Base-by-base conservation (phyloP, 441 rosid genomes). In the Populus trichocarpa region DNA sequence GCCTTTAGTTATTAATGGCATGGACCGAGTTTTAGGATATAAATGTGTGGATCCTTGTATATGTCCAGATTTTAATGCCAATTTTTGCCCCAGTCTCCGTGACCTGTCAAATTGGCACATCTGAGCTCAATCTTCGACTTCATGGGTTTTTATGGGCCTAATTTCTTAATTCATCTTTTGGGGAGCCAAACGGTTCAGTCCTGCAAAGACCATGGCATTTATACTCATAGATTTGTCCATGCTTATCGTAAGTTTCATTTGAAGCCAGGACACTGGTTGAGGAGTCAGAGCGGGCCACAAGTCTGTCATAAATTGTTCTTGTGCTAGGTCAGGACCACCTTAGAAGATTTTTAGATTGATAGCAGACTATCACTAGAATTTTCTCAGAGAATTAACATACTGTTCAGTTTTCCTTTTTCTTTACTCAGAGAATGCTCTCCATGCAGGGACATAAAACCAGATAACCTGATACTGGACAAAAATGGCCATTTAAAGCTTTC, bases 401-500 rank as follows among this genome's bases (percentile, higher is more conserved):
- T 69, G 64, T 61, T 76, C 40, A 67, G 32, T 80, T 78, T 64
- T 67, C 67, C 77, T 64, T 18, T 71, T 40, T 75, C 38, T 77
- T 81, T 68, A 77, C 78, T 79, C 78, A 75, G 81, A 77, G 67
- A 71, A 33, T 84, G 69, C 79, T 75, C 73, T 86, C 25, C 74
- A 28, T 86, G 81, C 79, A 92, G 99, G 92, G 98, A 95, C 83
- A 93, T 95, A 76, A 95, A 93, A 75, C 98, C 99, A 72, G 99
- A 93, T 80, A 95, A 95, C 83, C 86, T 95, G 85, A 93, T 93
- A 75, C 86, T 95, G 83, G 97, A 95, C 86, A 90, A 87, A 87
- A 88, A 88, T 84, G 99, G 99, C 75, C 99, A 95, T 86, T 75
- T 95, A 86, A 95, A 95, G 92, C 99, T 95, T 79, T 95, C 99